Evolutionary conservation across 352 stramenopile species (phyloP).

Genomic region (Pythium myriotylum): DNA sequence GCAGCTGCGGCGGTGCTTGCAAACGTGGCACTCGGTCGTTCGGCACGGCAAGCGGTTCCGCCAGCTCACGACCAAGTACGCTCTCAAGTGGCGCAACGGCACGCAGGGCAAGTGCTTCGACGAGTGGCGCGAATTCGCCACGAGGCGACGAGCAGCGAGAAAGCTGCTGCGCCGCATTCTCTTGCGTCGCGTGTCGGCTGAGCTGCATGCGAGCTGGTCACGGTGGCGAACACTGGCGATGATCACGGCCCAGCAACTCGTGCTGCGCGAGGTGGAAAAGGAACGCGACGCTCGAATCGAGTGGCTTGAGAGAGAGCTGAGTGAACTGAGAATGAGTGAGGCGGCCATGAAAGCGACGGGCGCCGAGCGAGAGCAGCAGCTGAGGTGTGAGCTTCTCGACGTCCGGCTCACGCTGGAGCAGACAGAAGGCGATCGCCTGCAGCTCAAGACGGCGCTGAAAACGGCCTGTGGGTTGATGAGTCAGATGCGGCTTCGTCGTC

Average conservation of each 20-base stretch:
- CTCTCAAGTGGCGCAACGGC: slow-evolving; percentile 23
- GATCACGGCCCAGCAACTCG: slow-evolving; percentile 27
- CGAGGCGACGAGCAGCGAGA: slow-evolving; percentile 10
- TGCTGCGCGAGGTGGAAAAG: slow-evolving; percentile 1
- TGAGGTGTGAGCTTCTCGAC: background rate
- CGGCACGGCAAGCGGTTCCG: slow-evolving; percentile 7
- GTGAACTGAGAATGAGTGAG: background rate
- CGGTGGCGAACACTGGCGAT: slow-evolving; percentile 39
- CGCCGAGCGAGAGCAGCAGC: slow-evolving; percentile 12
- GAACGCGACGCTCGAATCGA: slow-evolving; percentile 6
- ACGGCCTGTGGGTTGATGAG: slow-evolving; percentile 1
- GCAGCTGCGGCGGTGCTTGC: slow-evolving; percentile 10
- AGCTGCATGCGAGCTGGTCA: slow-evolving; percentile 29
- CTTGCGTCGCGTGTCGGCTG: slow-evolving; percentile 17
- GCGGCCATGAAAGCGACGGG: background rate
- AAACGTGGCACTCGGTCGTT: slow-evolving; percentile 13
- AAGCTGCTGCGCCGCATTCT: slow-evolving; percentile 33
- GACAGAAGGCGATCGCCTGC: background rate
- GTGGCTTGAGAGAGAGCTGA: slow-evolving; percentile 12
- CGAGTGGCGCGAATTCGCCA: slow-evolving; percentile 32
- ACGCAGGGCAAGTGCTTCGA: slow-evolving; percentile 32
- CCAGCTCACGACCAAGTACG: slow-evolving; percentile 17
- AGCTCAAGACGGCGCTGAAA: slow-evolving; percentile 17
- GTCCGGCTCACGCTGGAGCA: background rate
- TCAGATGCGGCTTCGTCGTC: background rate